Evolutionary conservation across 1,139 yeast species (phyloP).

Genomic region (Pichia norvegensis): DNA sequence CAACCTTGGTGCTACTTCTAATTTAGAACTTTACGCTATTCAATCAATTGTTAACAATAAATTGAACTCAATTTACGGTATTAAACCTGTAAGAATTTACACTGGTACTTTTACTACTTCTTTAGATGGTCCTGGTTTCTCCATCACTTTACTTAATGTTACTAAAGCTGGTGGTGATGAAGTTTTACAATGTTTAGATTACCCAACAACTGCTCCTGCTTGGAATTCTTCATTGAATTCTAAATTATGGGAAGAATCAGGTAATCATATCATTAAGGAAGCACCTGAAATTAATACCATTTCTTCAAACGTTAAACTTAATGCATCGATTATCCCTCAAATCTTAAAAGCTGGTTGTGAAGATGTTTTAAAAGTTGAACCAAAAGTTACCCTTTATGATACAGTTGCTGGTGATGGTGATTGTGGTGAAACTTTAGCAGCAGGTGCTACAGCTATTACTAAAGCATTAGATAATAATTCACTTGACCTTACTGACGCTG

Average conservation of each 20-base stretch:
- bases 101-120: constrained; percentile 80
- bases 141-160: constrained; percentile 67
- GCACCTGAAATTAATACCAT: constrained; percentile 25
- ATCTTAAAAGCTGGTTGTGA: constrained; percentile 44
- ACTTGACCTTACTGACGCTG: constrained; percentile 38
- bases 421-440: constrained; percentile 84
- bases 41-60: constrained; percentile 41
- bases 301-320: constrained; percentile 35
- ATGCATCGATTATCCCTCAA: constrained; percentile 33
- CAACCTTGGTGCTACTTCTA: constrained; percentile 81
- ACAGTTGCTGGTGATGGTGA: constrained; percentile 95
- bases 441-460: constrained; percentile 70
- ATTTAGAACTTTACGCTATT: constrained; percentile 64
- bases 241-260: constrained; percentile 32
- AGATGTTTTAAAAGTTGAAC: constrained; percentile 51
- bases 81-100: constrained; percentile 58
- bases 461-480: constrained; percentile 39
- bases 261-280: constrained; percentile 32
- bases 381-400: constrained; percentile 76
- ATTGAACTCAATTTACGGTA: constrained; percentile 40
- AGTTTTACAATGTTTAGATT: constrained; percentile 49
- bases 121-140: constrained; percentile 84
- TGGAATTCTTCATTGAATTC: constrained; percentile 45
- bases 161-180: constrained; percentile 38
- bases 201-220: constrained; percentile 71